Base-by-base conservation (phyloP, 345 rosid genomes). In the Ceriops decandra region DNA sequence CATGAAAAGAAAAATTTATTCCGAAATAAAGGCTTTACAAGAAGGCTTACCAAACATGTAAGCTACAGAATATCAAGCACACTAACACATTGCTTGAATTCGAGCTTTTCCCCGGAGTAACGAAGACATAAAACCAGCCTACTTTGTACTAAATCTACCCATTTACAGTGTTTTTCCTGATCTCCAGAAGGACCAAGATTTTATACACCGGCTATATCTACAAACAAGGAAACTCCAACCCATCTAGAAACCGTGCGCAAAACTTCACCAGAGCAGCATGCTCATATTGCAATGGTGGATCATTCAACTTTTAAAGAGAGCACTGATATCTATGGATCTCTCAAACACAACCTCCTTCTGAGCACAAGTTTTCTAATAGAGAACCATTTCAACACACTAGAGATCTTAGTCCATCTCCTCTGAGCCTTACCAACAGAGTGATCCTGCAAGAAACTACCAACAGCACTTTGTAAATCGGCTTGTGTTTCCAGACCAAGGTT, bases 361-460 rank as follows among this genome's bases (percentile, higher is more conserved):
- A 70, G 79, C 70, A 81, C 92, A 57, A 68, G 76, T 71, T 67
- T 90, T 78, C 81, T 82, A 33, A 91, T 76, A 19, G 86, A 80
- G 64, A 95, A 82, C 95, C 92, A 91, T 78, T 88, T 89, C 66
- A 92, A 77, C 64, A 95, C 90, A 36, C 90, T 88, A 70, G 80
- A 88, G 52, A 95, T 73, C 86, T 85, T 95, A 52, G 87, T 85
- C 99, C 99, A 95, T 78, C 97, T 85, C 81, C 71, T 88, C 66
- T 88, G 88, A 28, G 96, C 97, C 70, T 84, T 85, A 58, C 70
- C 88, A 8, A 77, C 78, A 26, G 77, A 62, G 27, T 78, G 86
- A 60, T 79, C 65, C 81, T 81, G 33, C 73, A 87, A 77, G 77
- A 88, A 85, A 61, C 82, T 69, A 33, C 86, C 86, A 26, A 89